Evolutionary conservation across 208 protist genomes (phyloP), one percentile per base, ranked within the genome.

Genomic region (Leishmania mexicana): DNA sequence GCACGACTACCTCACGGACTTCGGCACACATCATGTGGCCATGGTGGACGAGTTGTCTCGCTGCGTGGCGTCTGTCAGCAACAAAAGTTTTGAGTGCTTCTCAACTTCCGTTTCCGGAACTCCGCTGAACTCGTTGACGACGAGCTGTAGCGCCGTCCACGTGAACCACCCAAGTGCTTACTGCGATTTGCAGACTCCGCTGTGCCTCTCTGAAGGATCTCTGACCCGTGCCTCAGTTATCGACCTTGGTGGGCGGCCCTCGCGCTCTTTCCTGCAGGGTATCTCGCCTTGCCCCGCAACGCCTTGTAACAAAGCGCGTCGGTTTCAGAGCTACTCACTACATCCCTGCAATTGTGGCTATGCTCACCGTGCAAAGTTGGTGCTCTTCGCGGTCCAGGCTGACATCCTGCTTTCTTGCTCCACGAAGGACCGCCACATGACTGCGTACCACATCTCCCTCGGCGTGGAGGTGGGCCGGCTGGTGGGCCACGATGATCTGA

Each of bases 41-140:
- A 82, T 87, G 53, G 86, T 85, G 38, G 86, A 85, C 35, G 79
- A 87, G 77, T 40, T 89, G 28, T 79, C 77, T n/a, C 35, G 42
- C 62, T 75, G 40, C 65, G 51, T 54, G 62, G 6, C 17, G 4
- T 8, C 17, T 10, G 60, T 5, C 28, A 80, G 57, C 19, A 54
- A 64, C 5, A 24, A 49, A 38, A 76, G 49, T 3, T 31, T 47
- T 49, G 76, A 72, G 40, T 72, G 60, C n/a, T 57, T 53, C 28
- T 67, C 58, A 19, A 24, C 40, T 49, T 78, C 81, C 3, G 49
- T 13, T 17, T 49, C 64, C 31, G 70, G 17, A 58, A 81, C 76
- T 77, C 31, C 47, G 40, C 60, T 71, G 24, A 85, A 76, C 76
- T 85, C 60, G 5, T 76, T 80, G 53, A 67, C 71, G 35, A 81